A percentile compares a stretch with the other conserved stretches of the same genome.
Conservation (phyloP, 2,329 filamentous ascomycete species). For the Diaporthe amygdali region DNA sequence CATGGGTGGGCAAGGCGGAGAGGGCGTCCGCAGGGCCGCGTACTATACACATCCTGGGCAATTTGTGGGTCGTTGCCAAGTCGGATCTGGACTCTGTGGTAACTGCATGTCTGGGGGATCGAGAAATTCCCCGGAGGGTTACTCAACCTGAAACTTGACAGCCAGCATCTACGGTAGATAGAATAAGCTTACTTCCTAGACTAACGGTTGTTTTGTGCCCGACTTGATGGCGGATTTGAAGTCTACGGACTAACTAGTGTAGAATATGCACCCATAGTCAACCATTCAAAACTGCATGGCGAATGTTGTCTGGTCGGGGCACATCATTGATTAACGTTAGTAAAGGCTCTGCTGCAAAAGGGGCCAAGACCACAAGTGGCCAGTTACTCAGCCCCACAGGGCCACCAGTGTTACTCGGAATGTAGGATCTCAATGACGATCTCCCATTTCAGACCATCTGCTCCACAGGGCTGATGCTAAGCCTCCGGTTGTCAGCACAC, state of each 20-base stretch:
- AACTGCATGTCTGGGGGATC: background rate
- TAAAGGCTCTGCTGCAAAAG: background rate
- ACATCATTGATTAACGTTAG: background rate
- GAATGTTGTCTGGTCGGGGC: background rate
- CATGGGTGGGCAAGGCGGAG: background rate
- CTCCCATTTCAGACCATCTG: background rate
- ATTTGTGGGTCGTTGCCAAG: background rate
- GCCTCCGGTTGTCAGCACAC: background rate
- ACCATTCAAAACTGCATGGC: background rate
- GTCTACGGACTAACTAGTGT: background rate
- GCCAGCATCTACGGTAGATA: background rate
- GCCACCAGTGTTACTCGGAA: background rate
- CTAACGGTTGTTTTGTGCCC: background rate
- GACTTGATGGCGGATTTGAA: background rate
- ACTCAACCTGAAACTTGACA: background rate
- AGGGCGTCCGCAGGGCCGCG: background rate
- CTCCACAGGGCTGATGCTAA: background rate
- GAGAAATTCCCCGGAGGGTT: too few relatives aligned
- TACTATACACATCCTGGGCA: background rate
- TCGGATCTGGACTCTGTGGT: background rate
- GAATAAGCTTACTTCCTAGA: conserved; percentile 2
- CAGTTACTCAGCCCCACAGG: background rate
- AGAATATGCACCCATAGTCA: background rate
- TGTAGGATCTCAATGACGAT: background rate
- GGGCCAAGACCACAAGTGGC: background rate